A percentile compares a stretch with the other conserved stretches of the same genome.
These are phyloP conservation scores for Clonostachys chloroleuca DNA, from an alignment of 2,329 filamentous ascomycete genomes.

Conservation along the genomic window DNA sequence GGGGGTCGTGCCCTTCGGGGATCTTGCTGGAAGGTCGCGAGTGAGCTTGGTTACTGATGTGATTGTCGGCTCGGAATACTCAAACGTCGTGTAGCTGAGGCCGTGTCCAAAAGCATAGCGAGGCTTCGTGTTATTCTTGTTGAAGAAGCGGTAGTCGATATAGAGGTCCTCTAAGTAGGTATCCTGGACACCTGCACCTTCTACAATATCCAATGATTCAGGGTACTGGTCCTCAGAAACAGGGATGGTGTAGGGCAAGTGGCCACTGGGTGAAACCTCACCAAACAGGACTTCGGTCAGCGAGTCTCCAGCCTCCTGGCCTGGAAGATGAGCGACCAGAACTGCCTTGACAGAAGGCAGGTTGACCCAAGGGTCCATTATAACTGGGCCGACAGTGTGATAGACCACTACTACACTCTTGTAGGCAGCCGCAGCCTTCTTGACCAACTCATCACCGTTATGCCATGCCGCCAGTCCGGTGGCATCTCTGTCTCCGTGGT, in stretches of 20 bases:
- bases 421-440: slow-evolving; percentile 56
- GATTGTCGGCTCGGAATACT: slow-evolving; percentile 48
- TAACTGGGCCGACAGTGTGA: slow-evolving; percentile 79
- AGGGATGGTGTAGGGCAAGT: slow-evolving; percentile 83
- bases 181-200: slow-evolving; percentile 68
- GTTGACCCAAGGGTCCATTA: slow-evolving; percentile 78
- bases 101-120: slow-evolving; percentile 86
- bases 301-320: slow-evolving; percentile 81
- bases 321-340: slow-evolving; percentile 79
- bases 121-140: slow-evolving; percentile 68
- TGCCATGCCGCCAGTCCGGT: slow-evolving; percentile 58
- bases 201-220: slow-evolving; percentile 44
- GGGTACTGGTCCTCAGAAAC: slow-evolving; percentile 69
- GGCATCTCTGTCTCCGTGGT: slow-evolving; percentile 74
- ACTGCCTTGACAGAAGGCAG: slow-evolving; percentile 74
- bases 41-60: slow-evolving; percentile 37
- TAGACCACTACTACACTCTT: slow-evolving; percentile 71
- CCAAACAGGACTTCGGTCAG: slow-evolving; percentile 78
- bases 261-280: slow-evolving; percentile 69
- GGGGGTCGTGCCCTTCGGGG: slow-evolving; percentile 23
- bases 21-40: slow-evolving; percentile 23
- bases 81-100: slow-evolving; percentile 74
- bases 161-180: slow-evolving; percentile 80
- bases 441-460: slow-evolving; percentile 73
- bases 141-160: slow-evolving; percentile 87